Conservation (phyloP, 1,139 yeast genomes). For the Pichia sp. region DNA sequence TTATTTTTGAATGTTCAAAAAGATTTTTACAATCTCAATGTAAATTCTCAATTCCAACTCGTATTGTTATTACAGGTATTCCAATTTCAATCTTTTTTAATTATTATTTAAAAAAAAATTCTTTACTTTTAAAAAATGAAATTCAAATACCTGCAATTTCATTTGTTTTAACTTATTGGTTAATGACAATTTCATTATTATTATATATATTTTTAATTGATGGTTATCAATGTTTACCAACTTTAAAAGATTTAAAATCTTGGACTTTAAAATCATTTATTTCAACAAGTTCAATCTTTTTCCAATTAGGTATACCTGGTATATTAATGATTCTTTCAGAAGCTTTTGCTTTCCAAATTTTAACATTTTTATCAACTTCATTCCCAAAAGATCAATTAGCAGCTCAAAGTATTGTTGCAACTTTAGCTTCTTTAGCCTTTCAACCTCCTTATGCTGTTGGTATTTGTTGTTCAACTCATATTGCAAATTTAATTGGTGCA, state of each 20-base stretch:
- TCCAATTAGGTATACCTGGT: constrained; percentile 70
- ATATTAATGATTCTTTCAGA: constrained; percentile 82
- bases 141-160: constrained; percentile 60
- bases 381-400: constrained; percentile 77
- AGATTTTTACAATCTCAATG: constrained; percentile 51
- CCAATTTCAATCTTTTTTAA: constrained; percentile 43
- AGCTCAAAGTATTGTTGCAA: constrained; percentile 83
- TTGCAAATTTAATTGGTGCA: constrained; percentile 84
- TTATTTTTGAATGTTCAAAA: constrained; percentile 47
- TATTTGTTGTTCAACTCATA: constrained; percentile 77
- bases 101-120: constrained; percentile 40
- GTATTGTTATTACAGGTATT: constrained; percentile 41
- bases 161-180: constrained; percentile 58
- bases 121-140: constrained; percentile 26
- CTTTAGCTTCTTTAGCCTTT: constrained; percentile 71
- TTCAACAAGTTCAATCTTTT: constrained; percentile 57
- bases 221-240: constrained; percentile 50
- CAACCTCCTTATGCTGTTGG: constrained; percentile 87
- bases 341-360: constrained; percentile 75
- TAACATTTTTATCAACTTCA: constrained; percentile 60
- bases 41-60: constrained; percentile 48
- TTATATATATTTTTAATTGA: constrained; percentile 50
- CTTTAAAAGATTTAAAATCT: constrained; percentile 41
- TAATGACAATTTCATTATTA: constrained; percentile 47
- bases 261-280: constrained; percentile 40